Base-by-base conservation (phyloP, 2,329 filamentous ascomycete genomes). In the Chaetomiaceae sp. region DNA sequence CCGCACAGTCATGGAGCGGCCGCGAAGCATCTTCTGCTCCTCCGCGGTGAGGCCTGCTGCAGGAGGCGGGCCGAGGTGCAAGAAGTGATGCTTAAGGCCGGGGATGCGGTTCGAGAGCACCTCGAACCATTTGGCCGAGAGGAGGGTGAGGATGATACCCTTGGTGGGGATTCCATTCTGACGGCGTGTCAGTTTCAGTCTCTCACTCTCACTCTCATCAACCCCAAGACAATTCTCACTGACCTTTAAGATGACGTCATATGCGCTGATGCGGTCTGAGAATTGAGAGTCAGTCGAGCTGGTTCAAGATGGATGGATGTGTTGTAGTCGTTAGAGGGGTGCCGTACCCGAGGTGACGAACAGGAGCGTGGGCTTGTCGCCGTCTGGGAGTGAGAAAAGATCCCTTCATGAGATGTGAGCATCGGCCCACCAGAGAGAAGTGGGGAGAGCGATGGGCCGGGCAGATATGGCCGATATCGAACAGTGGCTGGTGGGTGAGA, bases 231-330 rank as follows among this genome's bases (percentile, higher is more conserved):
- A 7, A 31, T 31, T 7, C 9, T 9, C 3, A 31, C 27, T 9
- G 27, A 54, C 55, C 39, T 57, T 57, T 22, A 57, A 48, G 19
- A 95, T 83, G 63, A 95, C 90, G 79, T 97, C 92, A 76, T 92
- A 97, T 52, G 94, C 94, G 22, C 90, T 96, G 69, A 96, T 94
- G 61, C 94, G 87, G 74, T 59, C 58, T 57, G 29, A 3, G 9
- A 11, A 31, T 22, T 6, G 17, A 7, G 12, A 34, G 31, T 48
- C 17, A 38, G 19, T 19, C 14, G 27, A 11, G 9, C 3, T 11
- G 27, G 14, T n/a, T 20, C 20, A 50, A 20, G 15, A 15, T n/a
- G 9, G n/a, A 17, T 17, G 7, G 36, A 23, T n/a, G 3, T 23
- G n/a, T 7, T 3, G 19, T 5, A 2, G 14, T 4, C 7, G 9